phyloP scores from a whole-genome alignment of 306 rosid genomes.

The Prunus mongolica region DNA sequence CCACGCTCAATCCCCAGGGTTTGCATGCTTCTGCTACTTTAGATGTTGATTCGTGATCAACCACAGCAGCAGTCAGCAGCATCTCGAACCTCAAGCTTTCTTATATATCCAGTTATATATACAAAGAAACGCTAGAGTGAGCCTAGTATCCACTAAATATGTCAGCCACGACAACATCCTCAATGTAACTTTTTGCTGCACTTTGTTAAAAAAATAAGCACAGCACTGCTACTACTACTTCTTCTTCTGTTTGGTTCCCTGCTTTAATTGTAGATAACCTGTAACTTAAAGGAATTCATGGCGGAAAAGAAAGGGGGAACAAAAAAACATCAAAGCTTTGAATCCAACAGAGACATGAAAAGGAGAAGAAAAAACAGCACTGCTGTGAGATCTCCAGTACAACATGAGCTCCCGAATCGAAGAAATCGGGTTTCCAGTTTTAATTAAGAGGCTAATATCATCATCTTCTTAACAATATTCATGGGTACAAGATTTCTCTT shows the following conservation, averaged over 20 bases:
- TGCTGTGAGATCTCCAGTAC: not conserved
- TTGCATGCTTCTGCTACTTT: constrained; percentile 44
- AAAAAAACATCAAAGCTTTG: not conserved
- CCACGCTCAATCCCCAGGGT: constrained; percentile 23
- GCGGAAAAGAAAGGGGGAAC: not conserved
- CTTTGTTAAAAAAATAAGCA: not conserved
- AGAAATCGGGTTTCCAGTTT: not conserved
- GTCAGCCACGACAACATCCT: not conserved
- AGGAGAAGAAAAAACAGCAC: not conserved
- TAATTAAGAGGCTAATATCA: not conserved
- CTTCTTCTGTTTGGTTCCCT: not conserved
- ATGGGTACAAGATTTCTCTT: not conserved
- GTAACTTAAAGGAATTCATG: not conserved
- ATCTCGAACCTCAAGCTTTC: not conserved
- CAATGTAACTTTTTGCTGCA: not conserved
- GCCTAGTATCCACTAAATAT: not conserved
- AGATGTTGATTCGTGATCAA: constrained; percentile 14
- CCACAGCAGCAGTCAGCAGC: not conserved
- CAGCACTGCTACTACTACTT: not conserved
- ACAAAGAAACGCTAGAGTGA: not conserved
- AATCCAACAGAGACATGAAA: not conserved
- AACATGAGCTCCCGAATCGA: not conserved
- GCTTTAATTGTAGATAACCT: not conserved
- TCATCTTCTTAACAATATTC: not conserved
- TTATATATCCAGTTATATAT: not conserved